phyloP scores from a whole-genome alignment of 2,329 filamentous ascomycete species.

The Sporothrix dimorphospora region DNA sequence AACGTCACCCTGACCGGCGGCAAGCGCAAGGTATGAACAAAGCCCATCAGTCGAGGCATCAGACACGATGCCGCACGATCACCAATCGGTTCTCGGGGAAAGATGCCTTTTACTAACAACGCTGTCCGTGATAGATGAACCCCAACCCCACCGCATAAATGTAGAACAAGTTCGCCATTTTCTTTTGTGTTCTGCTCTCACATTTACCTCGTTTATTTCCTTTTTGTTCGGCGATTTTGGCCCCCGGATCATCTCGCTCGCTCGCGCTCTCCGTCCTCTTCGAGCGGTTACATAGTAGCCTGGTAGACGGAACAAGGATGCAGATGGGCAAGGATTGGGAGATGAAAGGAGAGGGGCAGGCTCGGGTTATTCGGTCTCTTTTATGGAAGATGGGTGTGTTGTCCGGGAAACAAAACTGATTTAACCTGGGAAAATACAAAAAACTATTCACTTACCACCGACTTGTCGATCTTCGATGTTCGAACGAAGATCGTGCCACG shows the following conservation, averaged over 20 bases:
- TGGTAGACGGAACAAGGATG: background rate
- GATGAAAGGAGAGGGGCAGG: background rate
- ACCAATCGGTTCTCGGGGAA: background rate
- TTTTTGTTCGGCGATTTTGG: conserved; percentile 5
- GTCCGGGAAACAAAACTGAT: background rate
- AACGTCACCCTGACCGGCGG: conserved; percentile 91
- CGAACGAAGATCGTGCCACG: background rate
- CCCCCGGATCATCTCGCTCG: background rate
- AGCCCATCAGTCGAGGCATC: background rate
- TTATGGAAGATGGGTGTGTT: conserved; percentile 16
- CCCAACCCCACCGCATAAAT: conserved; percentile 35
- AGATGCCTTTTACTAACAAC: background rate
- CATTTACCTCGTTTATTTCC: background rate
- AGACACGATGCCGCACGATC: background rate
- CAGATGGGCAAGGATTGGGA: background rate
- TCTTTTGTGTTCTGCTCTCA: conserved; percentile 18
- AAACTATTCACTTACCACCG: background rate
- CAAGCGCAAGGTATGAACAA: conserved; percentile 87
- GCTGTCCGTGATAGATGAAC: conserved; percentile 33
- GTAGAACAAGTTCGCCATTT: background rate
- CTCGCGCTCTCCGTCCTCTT: background rate
- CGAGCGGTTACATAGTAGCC: background rate
- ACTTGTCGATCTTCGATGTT: background rate
- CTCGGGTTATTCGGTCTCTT: conserved; percentile 12
- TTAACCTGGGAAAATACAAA: background rate